Evolutionary conservation across 192 early-diverging fungal species (phyloP).

Genomic region (Rhizoclosmatium sp.): DNA sequence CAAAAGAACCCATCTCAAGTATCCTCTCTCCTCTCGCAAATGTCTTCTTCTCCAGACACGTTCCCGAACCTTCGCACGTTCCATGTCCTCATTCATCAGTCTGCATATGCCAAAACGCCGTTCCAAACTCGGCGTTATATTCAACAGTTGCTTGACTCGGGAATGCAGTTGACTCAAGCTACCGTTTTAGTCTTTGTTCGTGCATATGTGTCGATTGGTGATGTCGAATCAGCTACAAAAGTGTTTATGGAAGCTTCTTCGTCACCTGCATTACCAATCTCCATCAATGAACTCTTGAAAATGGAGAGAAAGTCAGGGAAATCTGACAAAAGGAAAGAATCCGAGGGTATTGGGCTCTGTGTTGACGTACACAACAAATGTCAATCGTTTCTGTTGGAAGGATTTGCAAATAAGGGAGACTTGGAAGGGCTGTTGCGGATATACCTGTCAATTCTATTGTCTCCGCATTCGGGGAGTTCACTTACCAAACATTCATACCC

Average conservation of each 20-base stretch:
- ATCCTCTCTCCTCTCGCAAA: background rate
- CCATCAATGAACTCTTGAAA: background rate
- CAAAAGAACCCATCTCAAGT: background rate
- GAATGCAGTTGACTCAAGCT: background rate
- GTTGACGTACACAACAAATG: background rate
- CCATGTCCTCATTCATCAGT: constrained; percentile 23
- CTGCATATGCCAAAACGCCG: background rate
- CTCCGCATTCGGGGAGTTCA: background rate
- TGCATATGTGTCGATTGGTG: constrained; percentile 16
- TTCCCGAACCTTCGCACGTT: constrained; percentile 15
- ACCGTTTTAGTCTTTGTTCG: constrained; percentile 4
- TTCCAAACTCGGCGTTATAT: constrained; percentile 27
- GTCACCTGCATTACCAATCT: too few relatives aligned
- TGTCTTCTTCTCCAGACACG: constrained; percentile 4
- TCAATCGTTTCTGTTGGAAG: background rate
- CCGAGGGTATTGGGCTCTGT: background rate
- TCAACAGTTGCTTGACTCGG: constrained; percentile 8
- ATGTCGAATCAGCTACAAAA: background rate
- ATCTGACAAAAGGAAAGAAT: too few relatives aligned
- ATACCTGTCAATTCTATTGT: background rate
- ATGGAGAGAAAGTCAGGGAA: background rate
- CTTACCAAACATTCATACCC: background rate
- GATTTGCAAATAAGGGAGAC: background rate
- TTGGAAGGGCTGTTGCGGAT: background rate
- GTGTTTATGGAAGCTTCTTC: background rate